Evolutionary conservation across 176 grass and related monocot species (phyloP).

Genomic region (Juncus effusus): DNA sequence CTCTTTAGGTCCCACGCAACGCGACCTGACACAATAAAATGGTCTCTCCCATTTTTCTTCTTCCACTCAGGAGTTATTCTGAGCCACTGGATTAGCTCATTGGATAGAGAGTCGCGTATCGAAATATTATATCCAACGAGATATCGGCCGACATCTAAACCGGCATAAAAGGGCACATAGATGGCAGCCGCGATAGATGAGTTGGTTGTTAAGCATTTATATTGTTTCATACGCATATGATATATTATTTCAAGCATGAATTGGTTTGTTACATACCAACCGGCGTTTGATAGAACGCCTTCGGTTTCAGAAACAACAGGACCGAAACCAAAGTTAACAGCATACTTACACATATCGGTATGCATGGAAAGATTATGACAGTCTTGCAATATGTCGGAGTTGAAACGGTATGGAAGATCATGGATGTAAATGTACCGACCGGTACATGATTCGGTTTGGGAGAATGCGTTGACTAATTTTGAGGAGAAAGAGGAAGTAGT

Average conservation of each 20-base stretch:
- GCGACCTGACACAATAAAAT: slow-evolving; percentile 44
- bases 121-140: slow-evolving; percentile 35
- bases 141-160: slow-evolving; percentile 40
- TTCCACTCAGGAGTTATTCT: slow-evolving; percentile 36
- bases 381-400: not conserved
- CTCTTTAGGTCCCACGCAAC: slow-evolving; percentile 54
- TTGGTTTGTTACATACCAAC: slow-evolving; percentile 52
- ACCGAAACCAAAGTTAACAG: not conserved
- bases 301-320: too few relatives aligned
- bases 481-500: too few relatives aligned
- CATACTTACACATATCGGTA: slow-evolving; percentile 5
- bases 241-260: slow-evolving; percentile 54
- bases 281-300: too few relatives aligned
- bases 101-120: slow-evolving; percentile 26
- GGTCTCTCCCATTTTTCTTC: slow-evolving; percentile 32
- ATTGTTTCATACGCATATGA: slow-evolving; percentile 50
- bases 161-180: slow-evolving; percentile 57
- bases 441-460: not conserved
- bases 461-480: too few relatives aligned
- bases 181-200: slow-evolving; percentile 36
- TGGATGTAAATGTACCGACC: slow-evolving; percentile 14
- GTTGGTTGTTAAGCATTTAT: slow-evolving; percentile 50
- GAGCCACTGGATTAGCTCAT: slow-evolving; percentile 42
- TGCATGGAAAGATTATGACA: not conserved
- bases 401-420: slow-evolving; percentile 6